These are phyloP conservation scores for Malassezia cuniculi DNA, from an alignment of 1,284 basidiomycete genomes.

Conservation along the genomic window DNA sequence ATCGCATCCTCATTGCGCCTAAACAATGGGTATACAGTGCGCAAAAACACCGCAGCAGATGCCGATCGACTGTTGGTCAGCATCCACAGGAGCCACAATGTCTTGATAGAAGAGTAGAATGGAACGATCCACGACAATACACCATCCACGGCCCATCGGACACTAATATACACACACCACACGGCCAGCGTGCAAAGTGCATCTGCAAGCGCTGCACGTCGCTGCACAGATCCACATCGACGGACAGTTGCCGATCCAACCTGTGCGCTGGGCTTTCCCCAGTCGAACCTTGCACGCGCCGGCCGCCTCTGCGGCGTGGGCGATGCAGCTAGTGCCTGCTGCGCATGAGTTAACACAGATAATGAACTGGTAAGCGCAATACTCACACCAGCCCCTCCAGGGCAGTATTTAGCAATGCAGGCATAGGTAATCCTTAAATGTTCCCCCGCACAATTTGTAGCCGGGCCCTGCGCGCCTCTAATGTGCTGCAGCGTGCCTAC, in stretches of 20 bases:
- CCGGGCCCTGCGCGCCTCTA: neutral
- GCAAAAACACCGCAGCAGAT: neutral
- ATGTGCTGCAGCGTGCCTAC: neutral
- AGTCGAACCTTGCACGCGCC: neutral
- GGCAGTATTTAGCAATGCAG: constrained; percentile 1
- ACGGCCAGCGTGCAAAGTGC: constrained; percentile 1
- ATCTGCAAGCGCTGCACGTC: constrained; percentile 2
- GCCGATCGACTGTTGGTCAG: constrained; percentile 3
- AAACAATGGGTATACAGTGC: neutral
- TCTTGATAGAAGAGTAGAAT: constrained; percentile 2
- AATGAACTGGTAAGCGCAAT: neutral
- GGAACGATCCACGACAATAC: constrained; percentile 9
- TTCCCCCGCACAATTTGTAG: neutral
- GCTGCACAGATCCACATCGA: constrained; percentile 4
- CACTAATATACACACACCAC: constrained; percentile 6
- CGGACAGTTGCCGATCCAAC: neutral
- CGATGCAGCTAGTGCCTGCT: constrained; percentile 3
- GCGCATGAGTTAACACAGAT: neutral
- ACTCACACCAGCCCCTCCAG: constrained; percentile 9
- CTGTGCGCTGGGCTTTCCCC: constrained; percentile 1
- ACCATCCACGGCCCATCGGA: neutral
- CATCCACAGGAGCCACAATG: constrained; percentile 13
- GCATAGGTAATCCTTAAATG: neutral
- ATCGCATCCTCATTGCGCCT: constrained; percentile 4
- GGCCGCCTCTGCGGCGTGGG: constrained; percentile 1